These are phyloP conservation scores for Arabidopsis thaliana DNA, from an alignment of 345 rosid species.

Conservation along the genomic window TAIR10.1 NC_003070.9:26124501-26125000, in stretches of 20 bases:
- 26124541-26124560: neutral
- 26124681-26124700: slow-evolving; percentile 83
- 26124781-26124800: slow-evolving; percentile 83
- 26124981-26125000: slow-evolving; percentile 64
- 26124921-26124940: slow-evolving; percentile 19
- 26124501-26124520: slow-evolving; percentile 76
- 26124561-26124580: neutral
- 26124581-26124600: slow-evolving; percentile 56
- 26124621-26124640: slow-evolving; percentile 96
- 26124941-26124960: slow-evolving; percentile 1
- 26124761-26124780: slow-evolving; percentile 76
- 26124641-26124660: slow-evolving; percentile 89
- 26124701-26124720: slow-evolving; percentile 79
- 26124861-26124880: slow-evolving; percentile 46
- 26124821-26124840: slow-evolving; percentile 77
- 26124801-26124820: slow-evolving; percentile 74
- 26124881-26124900: slow-evolving; percentile 34
- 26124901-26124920: slow-evolving; percentile 49
- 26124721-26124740: slow-evolving; percentile 87
- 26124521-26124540: slow-evolving; percentile 46
- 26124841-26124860: slow-evolving; percentile 70
- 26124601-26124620: slow-evolving; percentile 95
- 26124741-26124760: slow-evolving; percentile 87
- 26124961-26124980: neutral
- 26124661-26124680: slow-evolving; percentile 72